Base-by-base conservation (phyloP, 805 yeast genomes). In the Saccharomyces kudriavzevii region DNA sequence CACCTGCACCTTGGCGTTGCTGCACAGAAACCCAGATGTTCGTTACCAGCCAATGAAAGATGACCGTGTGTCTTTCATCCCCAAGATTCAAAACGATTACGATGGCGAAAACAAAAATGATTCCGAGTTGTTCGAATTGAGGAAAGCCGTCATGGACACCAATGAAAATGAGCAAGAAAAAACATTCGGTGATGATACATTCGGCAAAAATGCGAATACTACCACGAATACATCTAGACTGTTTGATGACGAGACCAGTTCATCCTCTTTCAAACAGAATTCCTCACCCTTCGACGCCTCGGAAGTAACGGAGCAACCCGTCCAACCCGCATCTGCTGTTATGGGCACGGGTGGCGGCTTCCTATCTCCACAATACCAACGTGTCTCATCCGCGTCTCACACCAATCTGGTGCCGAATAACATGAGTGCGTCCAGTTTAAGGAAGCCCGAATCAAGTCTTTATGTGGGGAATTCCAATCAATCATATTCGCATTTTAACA, bases 11-110 rank as follows among this genome's bases (percentile, higher is more conserved):
- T 74, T 89, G 70, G 96, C 97, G 0, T 70, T 94, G 62, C 60
- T 91, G 30, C 85, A 87, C 69, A 89, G 87, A 76, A 90, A 94
- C 69, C 98, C 99, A 51, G 99, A 94, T 71, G 82, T 92, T 9
- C 81, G 96, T 62, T 94, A 94, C 74, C 92, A 89, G 73, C 98
- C 97, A 57, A 87, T 92, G 86, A 87, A 86, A 62, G 99, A 94
- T 70, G 99, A 94, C 67, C 82, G 99, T 68, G 94, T 87, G 50
- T 87, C 97, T n/a, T 94, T 94, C 69, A 87, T 94, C 66, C 91
- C 91, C 57, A 78, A 84, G 63, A 75, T 77, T 53, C 83, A 75
- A 53, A 70, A 70, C 31, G 70, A 60, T 49, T 67, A 35, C 30
- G 69, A 53, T n/a, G 69, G 46, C 5, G 60, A 60, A 25, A 56